phyloP scores from a whole-genome alignment of 2,329 filamentous ascomycete genomes.

The Helotiales sp. region DNA sequence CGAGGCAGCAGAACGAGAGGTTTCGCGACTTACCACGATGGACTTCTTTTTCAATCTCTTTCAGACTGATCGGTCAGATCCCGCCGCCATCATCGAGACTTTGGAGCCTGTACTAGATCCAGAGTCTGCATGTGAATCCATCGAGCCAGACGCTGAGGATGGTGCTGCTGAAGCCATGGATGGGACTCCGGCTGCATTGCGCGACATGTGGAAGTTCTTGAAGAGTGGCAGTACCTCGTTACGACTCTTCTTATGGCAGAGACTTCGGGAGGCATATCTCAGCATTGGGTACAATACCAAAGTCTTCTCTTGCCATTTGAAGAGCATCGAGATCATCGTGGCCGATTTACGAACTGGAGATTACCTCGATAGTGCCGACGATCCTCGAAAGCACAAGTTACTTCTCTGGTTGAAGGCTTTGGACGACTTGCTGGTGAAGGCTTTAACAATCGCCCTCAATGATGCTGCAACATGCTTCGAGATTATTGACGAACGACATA shows the following conservation, averaged over 20 bases:
- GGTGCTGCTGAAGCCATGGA: conserved; percentile 29
- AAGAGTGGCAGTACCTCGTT: conserved; percentile 81
- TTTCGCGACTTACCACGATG: conserved; percentile 91
- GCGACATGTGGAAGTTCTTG: conserved; percentile 86
- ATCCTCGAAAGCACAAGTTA: conserved; percentile 71
- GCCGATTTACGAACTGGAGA: conserved; percentile 67
- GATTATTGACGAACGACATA: conserved; percentile 79
- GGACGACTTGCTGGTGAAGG: conserved; percentile 75
- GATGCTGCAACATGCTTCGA: conserved; percentile 73
- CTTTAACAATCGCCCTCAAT: conserved; percentile 71
- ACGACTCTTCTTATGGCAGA: conserved; percentile 86
- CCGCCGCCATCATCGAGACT: conserved; percentile 84
- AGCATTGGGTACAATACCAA: conserved; percentile 86
- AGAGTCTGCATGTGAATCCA: conserved; percentile 53
- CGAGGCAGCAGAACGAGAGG: conserved; percentile 84
- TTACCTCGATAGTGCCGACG: conserved; percentile 58
- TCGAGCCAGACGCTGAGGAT: conserved; percentile 25
- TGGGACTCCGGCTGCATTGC: conserved; percentile 51
- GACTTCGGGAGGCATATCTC: conserved; percentile 87
- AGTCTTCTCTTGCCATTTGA: conserved; percentile 83
- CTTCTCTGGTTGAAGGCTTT: conserved; percentile 79
- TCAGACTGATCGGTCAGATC: conserved; percentile 79
- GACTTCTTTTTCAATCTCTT: conserved; percentile 95
- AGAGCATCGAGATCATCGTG: conserved; percentile 83
- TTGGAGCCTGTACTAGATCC: conserved; percentile 91